phyloP scores from a whole-genome alignment of 495 filamentous ascomycete genomes.

The Xylaria palmicola region DNA sequence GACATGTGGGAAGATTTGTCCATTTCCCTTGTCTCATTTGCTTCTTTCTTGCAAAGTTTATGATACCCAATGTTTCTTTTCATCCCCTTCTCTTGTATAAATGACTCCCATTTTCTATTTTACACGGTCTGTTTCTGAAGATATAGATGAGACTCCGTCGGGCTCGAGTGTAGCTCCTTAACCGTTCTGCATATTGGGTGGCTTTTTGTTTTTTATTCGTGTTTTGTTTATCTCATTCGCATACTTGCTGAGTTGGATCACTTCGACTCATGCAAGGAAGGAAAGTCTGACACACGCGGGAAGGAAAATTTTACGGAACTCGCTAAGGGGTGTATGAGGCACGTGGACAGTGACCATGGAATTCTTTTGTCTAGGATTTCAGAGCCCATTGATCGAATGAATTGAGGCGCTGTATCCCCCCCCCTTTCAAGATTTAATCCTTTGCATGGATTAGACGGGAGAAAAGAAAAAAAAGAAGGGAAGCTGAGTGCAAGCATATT shows the following conservation, averaged over 20 bases:
- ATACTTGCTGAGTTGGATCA: background rate
- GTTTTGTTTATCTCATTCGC: background rate
- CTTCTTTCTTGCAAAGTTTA: constrained; percentile 10
- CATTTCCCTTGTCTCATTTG: constrained; percentile 1
- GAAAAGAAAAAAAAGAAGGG: background rate
- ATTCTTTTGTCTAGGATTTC: background rate
- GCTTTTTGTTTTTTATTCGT: background rate
- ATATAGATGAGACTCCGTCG: constrained; percentile 6
- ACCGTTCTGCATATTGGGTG: background rate
- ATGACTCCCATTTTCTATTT: background rate
- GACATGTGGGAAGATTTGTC: constrained; percentile 1
- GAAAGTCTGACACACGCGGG: background rate
- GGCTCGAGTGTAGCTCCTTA: background rate
- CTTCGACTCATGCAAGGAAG: background rate
- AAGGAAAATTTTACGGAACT: background rate
- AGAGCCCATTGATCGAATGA: background rate
- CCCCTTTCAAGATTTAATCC: background rate
- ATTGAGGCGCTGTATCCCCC: background rate
- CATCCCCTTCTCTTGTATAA: constrained; percentile 10
- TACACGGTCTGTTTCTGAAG: constrained; percentile 1
- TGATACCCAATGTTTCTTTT: constrained; percentile 19
- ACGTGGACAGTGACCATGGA: background rate
- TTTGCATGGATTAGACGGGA: constrained; percentile 1
- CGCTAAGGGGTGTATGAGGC: background rate
- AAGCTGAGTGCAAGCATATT: background rate